Percentiles rank a stretch among this genome's conserved stretches.
phyloP scores from a whole-genome alignment of 2,329 filamentous ascomycete genomes.

The Colletotrichum tamarilloi region DNA sequence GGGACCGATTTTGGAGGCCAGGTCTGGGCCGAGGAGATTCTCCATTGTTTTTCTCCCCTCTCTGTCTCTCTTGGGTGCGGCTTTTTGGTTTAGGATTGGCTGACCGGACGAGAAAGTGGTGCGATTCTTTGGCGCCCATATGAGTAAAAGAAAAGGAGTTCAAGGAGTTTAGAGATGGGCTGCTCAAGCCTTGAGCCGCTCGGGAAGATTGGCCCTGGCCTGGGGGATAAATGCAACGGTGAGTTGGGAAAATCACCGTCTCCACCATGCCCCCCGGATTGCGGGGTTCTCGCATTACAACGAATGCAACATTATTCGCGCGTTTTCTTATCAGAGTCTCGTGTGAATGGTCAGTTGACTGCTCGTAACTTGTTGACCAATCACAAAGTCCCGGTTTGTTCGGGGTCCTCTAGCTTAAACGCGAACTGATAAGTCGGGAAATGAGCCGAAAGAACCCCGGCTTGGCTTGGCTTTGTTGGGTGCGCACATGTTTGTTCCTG shows the following conservation, averaged over 20 bases:
- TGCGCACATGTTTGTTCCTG: not conserved
- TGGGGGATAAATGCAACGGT: slow-evolving; percentile 19
- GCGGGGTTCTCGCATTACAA: slow-evolving; percentile 8
- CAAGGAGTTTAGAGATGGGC: not conserved
- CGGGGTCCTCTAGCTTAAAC: not conserved
- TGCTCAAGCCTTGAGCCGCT: not conserved
- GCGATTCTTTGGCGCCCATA: not conserved
- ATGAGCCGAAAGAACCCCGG: not conserved
- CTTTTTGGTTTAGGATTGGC: not conserved
- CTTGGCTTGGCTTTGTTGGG: not conserved
- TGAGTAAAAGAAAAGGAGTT: not conserved
- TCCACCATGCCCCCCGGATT: slow-evolving; percentile 2
- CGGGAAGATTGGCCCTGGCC: not conserved
- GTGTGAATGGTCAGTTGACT: not conserved
- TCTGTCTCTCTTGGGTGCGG: not conserved
- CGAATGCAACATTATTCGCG: slow-evolving; percentile 4
- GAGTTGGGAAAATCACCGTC: not conserved
- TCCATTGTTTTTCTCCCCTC: not conserved
- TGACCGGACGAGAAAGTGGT: slow-evolving; percentile 5
- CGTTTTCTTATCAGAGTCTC: slow-evolving; percentile 2
- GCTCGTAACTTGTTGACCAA: slow-evolving; percentile 2
- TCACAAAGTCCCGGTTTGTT: not conserved
- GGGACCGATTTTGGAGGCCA: slow-evolving; percentile 10
- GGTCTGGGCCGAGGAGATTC: slow-evolving; percentile 1
- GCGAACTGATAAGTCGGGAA: not conserved